A percentile compares a stretch with the other conserved stretches of the same genome.
Evolutionary conservation across 73 alveolate genomes (phyloP).

Genomic region (Diophrys sp.): DNA sequence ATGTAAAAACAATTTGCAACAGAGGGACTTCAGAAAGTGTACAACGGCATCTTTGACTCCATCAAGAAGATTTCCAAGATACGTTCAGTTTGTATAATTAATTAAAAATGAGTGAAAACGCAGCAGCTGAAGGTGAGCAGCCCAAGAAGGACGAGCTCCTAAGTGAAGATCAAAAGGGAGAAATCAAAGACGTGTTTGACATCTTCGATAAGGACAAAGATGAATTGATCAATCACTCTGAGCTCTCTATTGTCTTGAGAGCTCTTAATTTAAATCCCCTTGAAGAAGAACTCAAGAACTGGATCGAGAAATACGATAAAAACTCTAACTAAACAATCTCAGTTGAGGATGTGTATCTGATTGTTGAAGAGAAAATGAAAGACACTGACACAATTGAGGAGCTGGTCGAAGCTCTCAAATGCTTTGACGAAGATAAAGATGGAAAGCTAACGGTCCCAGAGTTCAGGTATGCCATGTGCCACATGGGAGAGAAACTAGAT

Average conservation of each 20-base stretch:
- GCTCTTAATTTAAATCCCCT: conserved; percentile 54
- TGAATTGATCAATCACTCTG: conserved; percentile 29
- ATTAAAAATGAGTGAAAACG: conserved; percentile 9
- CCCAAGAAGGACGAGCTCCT: conserved; percentile 44
- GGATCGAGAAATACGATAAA: conserved; percentile 31
- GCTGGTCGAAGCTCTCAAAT: conserved; percentile 52
- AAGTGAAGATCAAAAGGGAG: conserved; percentile 25
- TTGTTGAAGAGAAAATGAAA: conserved; percentile 44
- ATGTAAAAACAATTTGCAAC: no score
- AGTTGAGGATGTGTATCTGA: conserved; percentile 24
- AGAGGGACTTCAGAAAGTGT: no score
- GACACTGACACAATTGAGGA: conserved; percentile 63
- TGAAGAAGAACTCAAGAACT: conserved; percentile 45
- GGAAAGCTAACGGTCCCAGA: conserved; percentile 51
- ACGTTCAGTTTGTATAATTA: no score
- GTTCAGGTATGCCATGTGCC: conserved; percentile 57
- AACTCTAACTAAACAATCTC: conserved; percentile 19
- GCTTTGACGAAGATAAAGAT: conserved; percentile 54
- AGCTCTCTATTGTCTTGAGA: conserved; percentile 42
- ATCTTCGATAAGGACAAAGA: conserved; percentile 62
- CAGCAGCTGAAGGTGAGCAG: conserved; percentile 31
- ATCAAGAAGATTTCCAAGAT: no score
- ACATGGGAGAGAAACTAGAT: conserved; percentile 52
- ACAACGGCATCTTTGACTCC: no score
- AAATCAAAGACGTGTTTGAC: conserved; percentile 51